Evolutionary conservation across 371 early-diverging fungal genomes (phyloP), one percentile per base, ranked within the genome.

Genomic region (Syncephalis fuscata): DNA sequence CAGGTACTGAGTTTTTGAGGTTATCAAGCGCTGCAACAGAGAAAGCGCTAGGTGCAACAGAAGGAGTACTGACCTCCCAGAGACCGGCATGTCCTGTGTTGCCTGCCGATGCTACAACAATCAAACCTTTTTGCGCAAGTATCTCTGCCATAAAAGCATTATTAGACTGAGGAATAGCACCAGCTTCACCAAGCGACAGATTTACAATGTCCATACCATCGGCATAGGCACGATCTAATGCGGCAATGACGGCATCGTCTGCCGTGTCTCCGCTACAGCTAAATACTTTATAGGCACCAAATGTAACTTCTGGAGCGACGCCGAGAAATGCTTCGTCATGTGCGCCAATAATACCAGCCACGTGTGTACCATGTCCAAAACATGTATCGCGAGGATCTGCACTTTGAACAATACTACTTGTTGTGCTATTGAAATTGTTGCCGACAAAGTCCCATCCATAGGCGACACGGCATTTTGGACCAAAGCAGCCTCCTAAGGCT

Each of bases 231-330:
- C 22, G 23, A 32, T 76, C 77, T 65, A 88, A 67, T 0, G 84
- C 88, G 40, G 69, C 67, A 48, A 82, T 64, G 8, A 88, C 67
- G 4, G 80, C 61, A 49, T 85, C 87, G 27, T 71, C 72, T 0
- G 76, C 62, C n/a, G 80, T 74, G 44, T 68, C 67, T 5, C 81
- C 86, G 1, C 57, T 52, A 58, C 88, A 89, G 20, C 85, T 83
- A 63, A 88, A 85, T 0, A 80, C 70, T 27, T 80, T 59, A 50
- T 80, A 82, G 1, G 71, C 78, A 7, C 79, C 80, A 44, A 80
- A 56, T 0, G 68, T 79, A 1, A 59, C 61, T 25, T 56, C 63
- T 5, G 63, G 63, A n/a, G 63, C 61, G 14, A 63, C 63, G 7
- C 61, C 63, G 0, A 56, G 48, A 52, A 63, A 54, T 1, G 48